Percentiles rank a stretch among this genome's conserved stretches.
Evolutionary conservation across 1,139 yeast genomes (phyloP).

Genomic region (Pichia sp.): DNA sequence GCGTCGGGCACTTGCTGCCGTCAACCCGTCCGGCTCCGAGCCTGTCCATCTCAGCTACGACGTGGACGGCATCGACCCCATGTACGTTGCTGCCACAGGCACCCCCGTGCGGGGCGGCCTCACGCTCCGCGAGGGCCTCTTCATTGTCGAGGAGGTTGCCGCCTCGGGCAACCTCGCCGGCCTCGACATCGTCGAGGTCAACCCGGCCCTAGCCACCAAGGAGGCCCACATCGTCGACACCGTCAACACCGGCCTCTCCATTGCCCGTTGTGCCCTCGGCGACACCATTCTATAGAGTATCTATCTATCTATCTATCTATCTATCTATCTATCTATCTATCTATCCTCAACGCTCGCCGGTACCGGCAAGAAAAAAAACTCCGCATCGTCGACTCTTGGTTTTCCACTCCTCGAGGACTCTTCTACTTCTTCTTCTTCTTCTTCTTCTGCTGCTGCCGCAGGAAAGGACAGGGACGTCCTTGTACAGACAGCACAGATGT

Average conservation of each 20-base stretch:
- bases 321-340: no score
- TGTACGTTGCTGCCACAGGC: constrained; percentile 94
- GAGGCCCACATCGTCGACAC: constrained; percentile 80
- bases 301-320: no score
- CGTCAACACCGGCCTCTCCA: constrained; percentile 83
- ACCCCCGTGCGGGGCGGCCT: constrained; percentile 97
- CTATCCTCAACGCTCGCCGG: no score
- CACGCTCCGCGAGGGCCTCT: constrained; percentile 90
- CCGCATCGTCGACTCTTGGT: not conserved
- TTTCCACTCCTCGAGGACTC: not conserved
- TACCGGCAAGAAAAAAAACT: not conserved
- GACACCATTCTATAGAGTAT: constrained; percentile 75
- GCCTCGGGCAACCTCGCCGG: constrained; percentile 82
- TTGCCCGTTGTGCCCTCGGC: constrained; percentile 92
- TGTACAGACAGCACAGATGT: no score
- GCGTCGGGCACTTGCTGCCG: constrained; percentile 80
- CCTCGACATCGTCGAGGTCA: constrained; percentile 89
- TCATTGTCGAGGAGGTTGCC: constrained; percentile 87
- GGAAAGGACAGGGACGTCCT: no score
- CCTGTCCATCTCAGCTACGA: constrained; percentile 93
- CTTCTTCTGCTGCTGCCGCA: no score
- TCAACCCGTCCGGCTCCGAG: constrained; percentile 67
- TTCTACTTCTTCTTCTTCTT: not conserved
- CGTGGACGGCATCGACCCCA: constrained; percentile 95
- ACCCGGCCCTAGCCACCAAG: constrained; percentile 80